Evolutionary conservation across 306 rosid genomes (phyloP), one percentile per base, ranked within the genome.

Genomic region (Cicer judaicum): DNA sequence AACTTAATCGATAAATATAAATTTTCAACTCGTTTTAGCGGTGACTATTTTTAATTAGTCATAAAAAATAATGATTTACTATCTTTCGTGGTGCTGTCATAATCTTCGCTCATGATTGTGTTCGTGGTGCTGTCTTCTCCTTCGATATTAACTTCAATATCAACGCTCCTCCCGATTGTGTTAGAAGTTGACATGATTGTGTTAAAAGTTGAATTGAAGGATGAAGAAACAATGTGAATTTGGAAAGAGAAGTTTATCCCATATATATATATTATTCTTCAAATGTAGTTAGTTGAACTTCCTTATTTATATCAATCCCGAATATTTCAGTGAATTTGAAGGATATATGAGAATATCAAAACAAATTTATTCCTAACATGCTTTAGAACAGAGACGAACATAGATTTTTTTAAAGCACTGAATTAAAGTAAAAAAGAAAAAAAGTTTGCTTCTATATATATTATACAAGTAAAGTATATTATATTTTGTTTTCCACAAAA

Each of bases 261-360:
- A 1, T 21, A 21, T n/a, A n/a, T n/a, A n/a, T n/a, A n/a, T 21
- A 2, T 21, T 21, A 21, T 21, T 21, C 24, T 21, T 21, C 65
- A 9, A 53, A 52, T 7, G 7, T 6, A 57, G 15, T 18, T 18
- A 18, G 19, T 24, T 57, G 8, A 24, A 24, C 42, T 9, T 60
- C 34, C 4, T 24, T 2, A 29, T 59, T 59, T 60, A 60, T 13
- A 12, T 14, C 50, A 64, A 62, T 8, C 68, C 8, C 8, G n/a
- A 63, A 62, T 60, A 7, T 60, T 60, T 60, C 44, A 63, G 68
- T 63, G 34, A 63, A 63, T 40, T 63, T 39, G 34, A 63, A 63
- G 68, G 49, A 15, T 14, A n/a, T n/a, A 8, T 5, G 5, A 39
- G 40, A 63, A 63, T 63, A 8, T 63, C 7, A 40, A 63, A 63